phyloP scores from a whole-genome alignment of 306 rosid genomes.

The Purshia tridentata region DNA sequence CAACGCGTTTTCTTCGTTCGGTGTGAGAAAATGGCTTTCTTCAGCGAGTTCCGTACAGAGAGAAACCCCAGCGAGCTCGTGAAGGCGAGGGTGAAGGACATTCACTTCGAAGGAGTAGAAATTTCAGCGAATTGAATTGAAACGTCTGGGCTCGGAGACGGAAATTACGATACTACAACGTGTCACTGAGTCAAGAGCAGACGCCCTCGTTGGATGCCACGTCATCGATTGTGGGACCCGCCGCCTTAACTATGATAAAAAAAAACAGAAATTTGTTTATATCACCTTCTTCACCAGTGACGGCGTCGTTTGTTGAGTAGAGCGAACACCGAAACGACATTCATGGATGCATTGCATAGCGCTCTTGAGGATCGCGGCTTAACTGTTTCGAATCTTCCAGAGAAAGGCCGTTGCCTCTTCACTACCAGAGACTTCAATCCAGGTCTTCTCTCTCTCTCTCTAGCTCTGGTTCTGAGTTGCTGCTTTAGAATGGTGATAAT shows the following conservation, averaged over 20 bases:
- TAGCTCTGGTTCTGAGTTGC: not conserved
- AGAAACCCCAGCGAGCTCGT: not conserved
- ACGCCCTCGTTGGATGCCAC: not conserved
- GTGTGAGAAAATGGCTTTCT: constrained; percentile 14
- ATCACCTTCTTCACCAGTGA: not conserved
- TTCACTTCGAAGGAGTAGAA: not conserved
- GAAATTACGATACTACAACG: not conserved
- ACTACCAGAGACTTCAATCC: constrained; percentile 58
- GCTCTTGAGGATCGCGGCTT: constrained; percentile 36
- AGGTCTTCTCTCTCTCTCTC: constrained; percentile 38
- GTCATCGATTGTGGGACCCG: not conserved
- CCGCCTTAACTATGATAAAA: not conserved
- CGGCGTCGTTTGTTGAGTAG: not conserved
- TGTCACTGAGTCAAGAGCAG: not conserved
- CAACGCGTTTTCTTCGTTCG: not conserved
- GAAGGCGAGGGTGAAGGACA: constrained; percentile 6
- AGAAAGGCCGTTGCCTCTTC: constrained; percentile 75
- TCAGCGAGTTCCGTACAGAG: not conserved
- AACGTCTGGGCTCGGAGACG: not conserved
- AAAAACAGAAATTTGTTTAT: not conserved
- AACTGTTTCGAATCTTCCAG: constrained; percentile 45
- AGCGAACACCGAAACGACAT: not conserved
- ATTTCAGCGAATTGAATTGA: not conserved
- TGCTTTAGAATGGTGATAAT: not conserved
- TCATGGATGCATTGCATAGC: constrained; percentile 67